These are phyloP conservation scores for Caloboletus firmus DNA, from an alignment of 1,284 basidiomycete species.

Conservation along the genomic window DNA sequence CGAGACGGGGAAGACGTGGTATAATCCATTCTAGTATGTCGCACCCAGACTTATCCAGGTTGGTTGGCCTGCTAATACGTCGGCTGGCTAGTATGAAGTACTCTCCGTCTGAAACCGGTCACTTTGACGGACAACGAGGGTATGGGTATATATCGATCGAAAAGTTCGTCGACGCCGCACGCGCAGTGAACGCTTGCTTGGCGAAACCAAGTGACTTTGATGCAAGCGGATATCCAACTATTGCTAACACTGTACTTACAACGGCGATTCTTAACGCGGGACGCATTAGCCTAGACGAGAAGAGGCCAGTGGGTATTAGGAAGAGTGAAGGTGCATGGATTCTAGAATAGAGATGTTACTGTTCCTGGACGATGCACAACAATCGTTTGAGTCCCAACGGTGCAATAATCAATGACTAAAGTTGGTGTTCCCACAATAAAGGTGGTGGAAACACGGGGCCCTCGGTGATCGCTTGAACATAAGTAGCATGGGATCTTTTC, in stretches of 20 bases:
- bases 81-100: constrained; percentile 76
- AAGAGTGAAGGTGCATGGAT: constrained; percentile 65
- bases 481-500: neutral
- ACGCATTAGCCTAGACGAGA: constrained; percentile 85
- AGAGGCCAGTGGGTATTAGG: constrained; percentile 76
- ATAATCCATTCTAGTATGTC: constrained; percentile 88
- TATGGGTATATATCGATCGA: constrained; percentile 91
- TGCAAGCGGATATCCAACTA: constrained; percentile 79
- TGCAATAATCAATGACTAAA: too few species aligned
- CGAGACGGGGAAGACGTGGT: constrained; percentile 79
- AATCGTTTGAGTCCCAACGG: neutral
- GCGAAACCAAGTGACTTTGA: constrained; percentile 74
- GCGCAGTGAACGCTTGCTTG: constrained; percentile 71
- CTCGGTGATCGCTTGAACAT: neutral
- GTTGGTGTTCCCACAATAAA: constrained; percentile 1
- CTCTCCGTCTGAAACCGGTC: constrained; percentile 85
- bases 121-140: constrained; percentile 90
- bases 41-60: neutral
- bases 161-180: constrained; percentile 84
- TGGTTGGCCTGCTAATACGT: constrained; percentile 13
- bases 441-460: neutral
- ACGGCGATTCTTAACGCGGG: constrained; percentile 92
- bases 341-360: constrained; percentile 52
- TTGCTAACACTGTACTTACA: constrained; percentile 84
- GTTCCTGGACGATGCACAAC: constrained; percentile 1